Evolutionary conservation across 139 green algal genomes (phyloP), one percentile per base, ranked within the genome.

Genomic region (Yamagishiella unicocca): DNA sequence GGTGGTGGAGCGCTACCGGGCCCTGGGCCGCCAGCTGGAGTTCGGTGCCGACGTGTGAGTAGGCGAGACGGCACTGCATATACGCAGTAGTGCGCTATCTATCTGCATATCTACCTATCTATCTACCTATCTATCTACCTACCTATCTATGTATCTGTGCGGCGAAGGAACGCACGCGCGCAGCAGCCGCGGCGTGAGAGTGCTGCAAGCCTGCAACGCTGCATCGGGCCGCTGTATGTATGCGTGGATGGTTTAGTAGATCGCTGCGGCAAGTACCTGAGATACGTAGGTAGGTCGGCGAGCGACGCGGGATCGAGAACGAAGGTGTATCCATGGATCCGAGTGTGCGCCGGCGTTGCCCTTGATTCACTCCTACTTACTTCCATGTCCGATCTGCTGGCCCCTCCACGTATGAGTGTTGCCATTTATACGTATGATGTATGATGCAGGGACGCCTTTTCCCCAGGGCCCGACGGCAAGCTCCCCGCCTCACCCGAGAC

Each of bases 11-110:
- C 55, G 77, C 9, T 84, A 84, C 77, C 38, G 27, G 25, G 0
- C 25, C 7, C 38, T 42, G 22, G 77, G 77, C 37, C 37, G 77
- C 9, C 24, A 45, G 37, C n/a, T 84, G 38, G 77, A 84, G 54
- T 73, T 73, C 29, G 55, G n/a, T 6, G 46, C 43, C 25, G 77
- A 84, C 37, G 9, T n/a, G 77, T 84, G 38, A 25, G 74, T 45
- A 38, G 68, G 4, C 31, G n/a, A n/a, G n/a, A n/a, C n/a, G n/a
- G n/a, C n/a, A n/a, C n/a, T n/a, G n/a, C n/a, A n/a, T n/a, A n/a
- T n/a, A n/a, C n/a, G n/a, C n/a, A 58, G 50, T 58, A 58, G 17
- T 58, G 12, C 50, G 12, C 50, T 17, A 58, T 58, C 17, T 25
- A 58, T 58, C 17, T 58, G 12, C 17, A 25, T 58, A 17, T 58